phyloP scores from a whole-genome alignment of 73 alveolate species.

The Paraurostyla sp. region DNA sequence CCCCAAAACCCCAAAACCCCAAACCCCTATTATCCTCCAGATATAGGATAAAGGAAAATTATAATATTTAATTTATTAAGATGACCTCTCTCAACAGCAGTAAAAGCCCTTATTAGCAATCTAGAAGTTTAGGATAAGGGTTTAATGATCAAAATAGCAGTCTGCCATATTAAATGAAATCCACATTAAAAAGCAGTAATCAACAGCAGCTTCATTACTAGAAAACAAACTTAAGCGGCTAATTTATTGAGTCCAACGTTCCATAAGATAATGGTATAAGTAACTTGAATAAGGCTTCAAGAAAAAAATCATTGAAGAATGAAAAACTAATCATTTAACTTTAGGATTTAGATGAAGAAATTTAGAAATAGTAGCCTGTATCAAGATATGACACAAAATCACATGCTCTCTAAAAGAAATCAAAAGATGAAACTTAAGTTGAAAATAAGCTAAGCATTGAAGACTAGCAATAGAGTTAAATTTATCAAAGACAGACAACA shows the following conservation, averaged over 20 bases:
- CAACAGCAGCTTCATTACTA: too few species aligned
- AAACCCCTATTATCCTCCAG: too few species aligned
- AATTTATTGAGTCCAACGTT: not conserved
- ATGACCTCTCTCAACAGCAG: too few species aligned
- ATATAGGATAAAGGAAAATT: too few species aligned
- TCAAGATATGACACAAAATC: not conserved
- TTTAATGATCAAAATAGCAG: too few species aligned
- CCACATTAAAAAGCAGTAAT: too few species aligned
- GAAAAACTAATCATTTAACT: not conserved
- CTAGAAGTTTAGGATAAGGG: too few species aligned
- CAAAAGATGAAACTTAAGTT: not conserved
- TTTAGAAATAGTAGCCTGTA: not conserved
- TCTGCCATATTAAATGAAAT: too few species aligned
- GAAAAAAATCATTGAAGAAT: not conserved
- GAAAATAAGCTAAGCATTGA: not conserved
- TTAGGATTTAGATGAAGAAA: not conserved
- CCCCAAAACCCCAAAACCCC: too few species aligned
- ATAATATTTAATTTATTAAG: too few species aligned
- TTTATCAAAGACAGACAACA: not conserved
- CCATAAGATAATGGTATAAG: not conserved
- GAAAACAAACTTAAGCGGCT: too few species aligned
- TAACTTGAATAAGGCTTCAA: not conserved
- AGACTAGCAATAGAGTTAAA: not conserved
- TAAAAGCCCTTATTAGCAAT: too few species aligned
- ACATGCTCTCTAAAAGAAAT: conserved; percentile 11